Base-by-base conservation (phyloP, 345 rosid species). In the Toxicodendron radicans region DNA sequence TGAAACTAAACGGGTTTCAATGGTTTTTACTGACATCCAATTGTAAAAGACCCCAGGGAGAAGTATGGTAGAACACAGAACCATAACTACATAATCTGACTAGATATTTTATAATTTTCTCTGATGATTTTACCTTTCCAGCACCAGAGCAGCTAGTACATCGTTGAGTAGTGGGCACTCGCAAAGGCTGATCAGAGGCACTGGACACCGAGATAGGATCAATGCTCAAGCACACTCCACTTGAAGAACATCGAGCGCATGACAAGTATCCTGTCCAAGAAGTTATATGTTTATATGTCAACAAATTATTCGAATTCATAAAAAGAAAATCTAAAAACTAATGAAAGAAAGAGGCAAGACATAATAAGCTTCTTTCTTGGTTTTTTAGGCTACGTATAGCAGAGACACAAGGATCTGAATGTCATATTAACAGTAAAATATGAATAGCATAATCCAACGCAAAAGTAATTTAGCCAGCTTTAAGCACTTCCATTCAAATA, bases 61-160 rank as follows among this genome's bases (percentile, higher is more conserved):
- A 41, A 18, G 27, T 58, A 17, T 58, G 45, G 32, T 17, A 24
- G 9, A 38, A 54, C 59, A 45, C 30, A 5, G 60, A 35, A 57
- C 14, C 58, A 35, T 13, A 30, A 68, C 33, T 30, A 61, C 38
- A 74, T 63, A 38, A 32, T 76, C n/a, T 54, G 30, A 27, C 30
- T 27, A 27, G 9, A 35, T 21, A 33, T 9, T 61, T 30, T 48
- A 62, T 43, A 74, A 46, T 16, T 20, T 5, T 75, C 17, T 32
- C 63, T 17, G 4, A 45, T 43, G 8, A 43, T 43, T 58, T 12
- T 24, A 95, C 97, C 95, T 95, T 95, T 81, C 97, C 97, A 41
- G 97, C 84, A 59, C 99, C 97, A 2, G 99, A 95, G 86, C 97
- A 95, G 74, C 87, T 91, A 13, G 70, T 75, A 84, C 99, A 92